phyloP scores from a whole-genome alignment of 2,329 filamentous ascomycete species.

The Colletotrichum sp. region DNA sequence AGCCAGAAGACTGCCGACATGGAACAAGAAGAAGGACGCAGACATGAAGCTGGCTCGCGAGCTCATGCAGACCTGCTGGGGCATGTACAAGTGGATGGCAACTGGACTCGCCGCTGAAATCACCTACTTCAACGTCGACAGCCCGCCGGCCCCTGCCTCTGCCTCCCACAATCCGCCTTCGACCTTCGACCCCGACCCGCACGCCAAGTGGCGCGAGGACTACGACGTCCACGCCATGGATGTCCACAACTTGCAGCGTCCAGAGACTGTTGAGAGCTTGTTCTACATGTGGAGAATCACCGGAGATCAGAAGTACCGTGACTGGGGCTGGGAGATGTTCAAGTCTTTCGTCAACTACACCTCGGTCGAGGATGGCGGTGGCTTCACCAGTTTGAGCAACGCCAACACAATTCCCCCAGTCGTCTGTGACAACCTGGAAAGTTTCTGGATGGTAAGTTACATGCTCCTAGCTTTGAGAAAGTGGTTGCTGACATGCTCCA shows the following conservation, averaged over 20 bases:
- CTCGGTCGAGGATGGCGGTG: constrained; percentile 75
- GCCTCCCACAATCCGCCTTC: constrained; percentile 54
- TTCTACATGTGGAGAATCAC: constrained; percentile 99
- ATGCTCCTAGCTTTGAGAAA: neutral
- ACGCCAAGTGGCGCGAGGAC: constrained; percentile 76
- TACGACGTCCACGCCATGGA: constrained; percentile 83
- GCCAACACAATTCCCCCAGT: constrained; percentile 74
- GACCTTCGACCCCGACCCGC: constrained; percentile 53
- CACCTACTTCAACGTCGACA: constrained; percentile 81
- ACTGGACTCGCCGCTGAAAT: constrained; percentile 97
- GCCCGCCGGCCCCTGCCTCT: constrained; percentile 68
- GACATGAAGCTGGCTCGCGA: constrained; percentile 89
- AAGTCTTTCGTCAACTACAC: constrained; percentile 88
- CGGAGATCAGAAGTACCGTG: constrained; percentile 83
- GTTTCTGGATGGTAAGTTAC: constrained; percentile 87
- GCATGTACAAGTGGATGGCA: constrained; percentile 89
- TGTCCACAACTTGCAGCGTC: constrained; percentile 89
- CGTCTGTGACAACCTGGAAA: constrained; percentile 92
- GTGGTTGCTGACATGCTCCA: neutral
- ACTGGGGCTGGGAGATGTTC: constrained; percentile 99
- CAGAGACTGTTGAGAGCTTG: constrained; percentile 94
- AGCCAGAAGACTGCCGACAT: constrained; percentile 73
- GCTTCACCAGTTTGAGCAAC: constrained; percentile 82
- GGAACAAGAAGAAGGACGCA: constrained; percentile 81
- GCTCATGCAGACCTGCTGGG: constrained; percentile 97